Conservation (phyloP, 352 stramenopile genomes). For the Thalassiosira livingstoniorum region DNA sequence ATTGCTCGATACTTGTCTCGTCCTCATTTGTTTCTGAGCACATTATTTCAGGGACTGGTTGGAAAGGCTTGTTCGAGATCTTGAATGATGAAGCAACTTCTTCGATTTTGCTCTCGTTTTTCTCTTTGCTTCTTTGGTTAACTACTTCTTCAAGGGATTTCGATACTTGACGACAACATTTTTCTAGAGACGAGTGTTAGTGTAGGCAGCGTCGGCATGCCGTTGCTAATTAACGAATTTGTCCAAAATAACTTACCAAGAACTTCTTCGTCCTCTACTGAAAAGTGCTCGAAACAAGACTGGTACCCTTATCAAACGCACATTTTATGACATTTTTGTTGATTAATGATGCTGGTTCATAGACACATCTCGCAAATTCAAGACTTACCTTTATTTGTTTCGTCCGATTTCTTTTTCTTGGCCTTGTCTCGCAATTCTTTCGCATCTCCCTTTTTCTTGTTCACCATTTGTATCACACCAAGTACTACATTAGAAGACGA, state of each 20-base stretch:
- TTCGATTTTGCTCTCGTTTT: constrained; percentile 19
- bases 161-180: constrained; percentile 47
- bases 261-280: constrained; percentile 55
- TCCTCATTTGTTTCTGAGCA: constrained; percentile 13
- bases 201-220: background rate
- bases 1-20: constrained; percentile 34
- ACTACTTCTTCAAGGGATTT: constrained; percentile 51
- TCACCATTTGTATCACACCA: constrained; percentile 92
- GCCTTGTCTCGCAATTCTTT: constrained; percentile 48
- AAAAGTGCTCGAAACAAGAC: constrained; percentile 56
- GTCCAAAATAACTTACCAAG: constrained; percentile 22
- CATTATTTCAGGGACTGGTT: constrained; percentile 10
- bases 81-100: too few species aligned
- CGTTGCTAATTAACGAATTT: constrained; percentile 5
- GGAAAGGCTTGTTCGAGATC: too few species aligned
- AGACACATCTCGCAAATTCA: background rate
- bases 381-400: constrained; percentile 31
- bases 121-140: constrained; percentile 10
- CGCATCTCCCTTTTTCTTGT: constrained; percentile 75
- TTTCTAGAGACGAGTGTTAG: background rate
- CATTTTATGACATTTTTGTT: background rate
- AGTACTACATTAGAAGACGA: constrained; percentile 79
- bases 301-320: constrained; percentile 33
- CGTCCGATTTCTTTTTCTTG: constrained; percentile 49
- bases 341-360: background rate